These are phyloP conservation scores for Mucor circinelloides DNA, from an alignment of 371 early-diverging fungal species.

Conservation along the genomic window DNA sequence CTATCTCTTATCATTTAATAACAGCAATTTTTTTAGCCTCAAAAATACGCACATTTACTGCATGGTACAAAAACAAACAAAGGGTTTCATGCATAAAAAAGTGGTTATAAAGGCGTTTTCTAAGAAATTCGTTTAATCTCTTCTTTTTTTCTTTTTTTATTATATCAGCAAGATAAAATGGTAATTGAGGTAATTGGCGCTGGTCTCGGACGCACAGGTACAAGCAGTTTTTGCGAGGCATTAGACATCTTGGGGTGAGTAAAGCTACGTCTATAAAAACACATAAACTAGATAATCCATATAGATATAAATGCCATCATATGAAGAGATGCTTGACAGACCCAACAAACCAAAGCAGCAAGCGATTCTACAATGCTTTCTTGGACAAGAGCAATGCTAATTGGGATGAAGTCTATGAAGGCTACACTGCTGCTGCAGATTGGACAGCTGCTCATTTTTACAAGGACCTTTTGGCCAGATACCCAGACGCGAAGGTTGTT, in stretches of 20 bases:
- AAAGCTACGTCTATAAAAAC: background rate
- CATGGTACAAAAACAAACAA: too few species aligned
- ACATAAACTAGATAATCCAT: background rate
- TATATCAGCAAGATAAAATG: background rate
- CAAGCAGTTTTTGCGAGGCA: conserved; percentile 13
- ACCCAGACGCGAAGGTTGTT: conserved; percentile 40
- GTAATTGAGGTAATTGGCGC: conserved; percentile 13
- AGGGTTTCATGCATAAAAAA: too few species aligned
- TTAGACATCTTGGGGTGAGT: conserved; percentile 20
- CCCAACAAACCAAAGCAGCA: background rate
- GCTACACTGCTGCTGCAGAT: conserved; percentile 32
- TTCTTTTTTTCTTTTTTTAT: background rate
- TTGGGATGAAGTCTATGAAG: conserved; percentile 28
- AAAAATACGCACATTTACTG: too few species aligned
- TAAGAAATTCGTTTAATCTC: background rate
- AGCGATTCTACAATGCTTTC: conserved; percentile 12
- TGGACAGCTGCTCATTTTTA: conserved; percentile 30
- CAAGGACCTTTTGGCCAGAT: conserved; percentile 21
- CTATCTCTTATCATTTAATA: too few species aligned
- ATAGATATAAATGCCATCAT: background rate
- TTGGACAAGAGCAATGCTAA: conserved; percentile 15
- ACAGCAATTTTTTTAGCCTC: too few species aligned
- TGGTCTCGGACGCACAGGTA: conserved; percentile 24
- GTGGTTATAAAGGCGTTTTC: too few species aligned
- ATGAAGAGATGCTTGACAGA: background rate